A percentile compares a stretch with the other conserved stretches of the same genome.
These are phyloP conservation scores for Blastobotrys aristatus DNA, from an alignment of 1,139 yeast genomes.

Conservation along the genomic window DNA sequence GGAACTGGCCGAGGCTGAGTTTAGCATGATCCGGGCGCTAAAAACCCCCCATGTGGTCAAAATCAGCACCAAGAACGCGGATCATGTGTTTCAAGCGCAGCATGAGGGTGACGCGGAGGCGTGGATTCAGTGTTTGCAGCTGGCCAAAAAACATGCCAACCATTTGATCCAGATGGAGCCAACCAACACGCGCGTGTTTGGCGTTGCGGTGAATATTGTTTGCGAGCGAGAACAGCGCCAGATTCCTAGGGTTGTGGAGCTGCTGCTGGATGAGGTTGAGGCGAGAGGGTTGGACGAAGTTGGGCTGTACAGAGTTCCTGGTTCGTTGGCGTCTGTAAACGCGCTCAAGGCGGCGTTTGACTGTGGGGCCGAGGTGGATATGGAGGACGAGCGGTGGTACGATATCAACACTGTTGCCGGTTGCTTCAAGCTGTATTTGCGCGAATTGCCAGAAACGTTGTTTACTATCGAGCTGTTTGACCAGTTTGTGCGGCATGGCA, in stretches of 20 bases:
- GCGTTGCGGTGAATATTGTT: conserved; percentile 75
- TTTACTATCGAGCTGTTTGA: conserved; percentile 58
- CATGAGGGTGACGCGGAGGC: conserved; percentile 61
- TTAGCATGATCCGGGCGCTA: conserved; percentile 9
- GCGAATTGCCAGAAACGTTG: conserved; percentile 87
- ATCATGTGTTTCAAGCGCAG: conserved; percentile 64
- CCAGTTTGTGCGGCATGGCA: conserved; percentile 40
- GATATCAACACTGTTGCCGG: conserved; percentile 91
- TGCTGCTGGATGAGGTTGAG: conserved; percentile 70
- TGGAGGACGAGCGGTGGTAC: conserved; percentile 63
- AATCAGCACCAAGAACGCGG: conserved; percentile 46
- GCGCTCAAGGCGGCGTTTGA: conserved; percentile 71
- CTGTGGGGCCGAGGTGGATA: conserved; percentile 58
- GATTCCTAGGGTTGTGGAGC: conserved; percentile 62
- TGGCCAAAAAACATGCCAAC: conserved; percentile 40
- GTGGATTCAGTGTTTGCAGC: conserved; percentile 55
- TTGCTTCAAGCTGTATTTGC: conserved; percentile 73
- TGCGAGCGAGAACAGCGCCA: conserved; percentile 63
- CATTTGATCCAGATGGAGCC: conserved; percentile 23
- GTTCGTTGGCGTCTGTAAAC: conserved; percentile 75
- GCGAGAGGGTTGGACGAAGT: conserved; percentile 80
- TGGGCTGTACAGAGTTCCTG: conserved; percentile 88
- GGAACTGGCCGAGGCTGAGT: conserved; percentile 45
- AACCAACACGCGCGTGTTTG: conserved; percentile 56
- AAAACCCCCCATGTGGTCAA: conserved; percentile 45